phyloP scores from a whole-genome alignment of 805 yeast genomes.

The Wickerhamiella cacticola region DNA sequence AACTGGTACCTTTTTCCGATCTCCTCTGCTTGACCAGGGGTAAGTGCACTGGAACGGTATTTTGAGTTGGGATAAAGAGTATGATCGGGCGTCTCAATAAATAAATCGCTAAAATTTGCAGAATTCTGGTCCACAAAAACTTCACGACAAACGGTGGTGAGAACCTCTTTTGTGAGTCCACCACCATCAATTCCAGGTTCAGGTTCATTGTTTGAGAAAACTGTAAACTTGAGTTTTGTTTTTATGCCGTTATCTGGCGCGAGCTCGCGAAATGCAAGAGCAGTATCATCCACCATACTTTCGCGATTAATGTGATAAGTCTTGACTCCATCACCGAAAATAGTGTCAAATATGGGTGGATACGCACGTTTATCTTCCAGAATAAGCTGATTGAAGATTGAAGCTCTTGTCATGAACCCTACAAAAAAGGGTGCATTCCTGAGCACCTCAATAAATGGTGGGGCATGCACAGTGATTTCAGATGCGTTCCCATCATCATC shows the following conservation, averaged over 20 bases:
- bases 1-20: constrained; percentile 34
- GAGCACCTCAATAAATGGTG: constrained; percentile 38
- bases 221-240: constrained; percentile 47
- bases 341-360: not conserved
- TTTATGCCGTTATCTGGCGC: constrained; percentile 44
- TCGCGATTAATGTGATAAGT: constrained; percentile 43
- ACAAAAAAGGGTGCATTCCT: constrained; percentile 66
- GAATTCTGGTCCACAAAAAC: constrained; percentile 40
- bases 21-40: not conserved
- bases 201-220: constrained; percentile 54
- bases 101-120: constrained; percentile 27
- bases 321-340: not conserved
- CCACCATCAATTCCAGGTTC: constrained; percentile 97
- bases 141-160: constrained; percentile 58
- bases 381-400: constrained; percentile 53
- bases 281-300: constrained; percentile 64
- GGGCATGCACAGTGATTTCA: constrained; percentile 6
- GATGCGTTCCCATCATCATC: constrained; percentile 20
- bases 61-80: constrained; percentile 63
- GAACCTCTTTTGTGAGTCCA: constrained; percentile 83
- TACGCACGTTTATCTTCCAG: constrained; percentile 36
- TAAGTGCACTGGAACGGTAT: not conserved
- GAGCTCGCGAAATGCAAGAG: constrained; percentile 39
- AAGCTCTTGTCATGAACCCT: constrained; percentile 62
- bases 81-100: constrained; percentile 38